Evolutionary conservation across 495 filamentous ascomycete genomes (phyloP).

Genomic region (Daldinia caldariorum): DNA sequence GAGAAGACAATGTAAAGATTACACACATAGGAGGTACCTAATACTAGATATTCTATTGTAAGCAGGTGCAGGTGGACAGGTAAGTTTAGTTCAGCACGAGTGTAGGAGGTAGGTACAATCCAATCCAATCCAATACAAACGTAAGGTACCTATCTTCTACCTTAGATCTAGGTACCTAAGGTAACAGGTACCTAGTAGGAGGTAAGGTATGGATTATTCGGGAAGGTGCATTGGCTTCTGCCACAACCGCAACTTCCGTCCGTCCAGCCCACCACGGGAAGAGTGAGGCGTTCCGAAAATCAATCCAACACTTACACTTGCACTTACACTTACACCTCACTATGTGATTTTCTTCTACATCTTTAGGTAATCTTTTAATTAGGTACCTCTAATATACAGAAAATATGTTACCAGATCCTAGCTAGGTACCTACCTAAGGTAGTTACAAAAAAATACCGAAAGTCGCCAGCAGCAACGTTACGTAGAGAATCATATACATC

Average conservation of each 20-base stretch:
- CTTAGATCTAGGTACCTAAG: too few relatives aligned
- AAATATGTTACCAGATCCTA: not conserved
- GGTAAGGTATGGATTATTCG: slow-evolving; percentile 18
- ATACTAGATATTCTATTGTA: not conserved
- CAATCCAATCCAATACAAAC: too few relatives aligned
- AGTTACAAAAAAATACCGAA: not conserved
- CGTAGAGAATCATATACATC: not conserved
- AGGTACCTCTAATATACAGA: not conserved
- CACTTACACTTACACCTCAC: too few relatives aligned
- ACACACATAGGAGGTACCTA: too few relatives aligned
- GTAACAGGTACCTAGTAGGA: too few relatives aligned
- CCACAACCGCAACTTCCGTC: slow-evolving; percentile 22
- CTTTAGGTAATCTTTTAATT: not conserved
- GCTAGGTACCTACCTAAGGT: too few relatives aligned
- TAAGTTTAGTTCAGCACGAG: too few relatives aligned
- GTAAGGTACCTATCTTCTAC: too few relatives aligned
- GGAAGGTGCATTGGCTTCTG: slow-evolving; percentile 30
- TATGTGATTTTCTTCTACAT: too few relatives aligned
- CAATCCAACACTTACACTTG: not conserved
- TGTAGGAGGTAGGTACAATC: too few relatives aligned
- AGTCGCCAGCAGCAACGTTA: not conserved
- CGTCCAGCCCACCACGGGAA: slow-evolving; percentile 1
- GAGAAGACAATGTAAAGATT: not conserved
- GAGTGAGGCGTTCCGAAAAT: slow-evolving; percentile 11
- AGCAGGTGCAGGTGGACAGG: not conserved